Percentiles rank a stretch among this genome's conserved stretches.
Evolutionary conservation across 495 filamentous ascomycete genomes (phyloP).

Genomic region (Tuber magnatum): DNA sequence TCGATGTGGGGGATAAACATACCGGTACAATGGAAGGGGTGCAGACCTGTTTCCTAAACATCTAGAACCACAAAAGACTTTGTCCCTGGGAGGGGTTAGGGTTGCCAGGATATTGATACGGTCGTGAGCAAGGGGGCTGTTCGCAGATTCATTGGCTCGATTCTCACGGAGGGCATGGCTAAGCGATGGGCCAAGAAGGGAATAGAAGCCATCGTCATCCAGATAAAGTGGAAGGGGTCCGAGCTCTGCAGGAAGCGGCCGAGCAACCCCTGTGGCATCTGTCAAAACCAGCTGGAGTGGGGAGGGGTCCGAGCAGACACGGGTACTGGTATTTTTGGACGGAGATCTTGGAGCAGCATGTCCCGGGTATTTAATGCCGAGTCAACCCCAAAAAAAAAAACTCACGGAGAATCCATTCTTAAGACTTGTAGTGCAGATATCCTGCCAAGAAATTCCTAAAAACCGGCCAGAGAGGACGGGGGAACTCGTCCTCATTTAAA

Average conservation of each 20-base stretch:
- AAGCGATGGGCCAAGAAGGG: background rate
- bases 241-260: background rate
- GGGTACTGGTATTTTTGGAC: no score
- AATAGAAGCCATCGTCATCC: background rate
- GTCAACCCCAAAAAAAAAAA: background rate
- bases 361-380: no score
- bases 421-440: background rate
- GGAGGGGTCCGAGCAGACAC: no score
- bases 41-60: background rate
- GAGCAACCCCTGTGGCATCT: accelerated
- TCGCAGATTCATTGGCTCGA: background rate
- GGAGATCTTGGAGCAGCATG: no score
- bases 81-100: background rate
- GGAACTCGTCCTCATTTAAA: background rate
- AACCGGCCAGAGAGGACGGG: background rate
- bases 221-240: background rate
- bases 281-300: background rate
- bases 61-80: background rate
- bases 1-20: background rate
- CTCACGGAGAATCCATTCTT: background rate
- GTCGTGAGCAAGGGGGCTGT: background rate
- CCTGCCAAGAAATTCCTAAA: background rate
- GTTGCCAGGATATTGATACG: background rate
- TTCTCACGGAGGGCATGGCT: background rate
- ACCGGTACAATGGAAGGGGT: background rate